Base-by-base conservation (phyloP, 768 basidiomycete species). In the Naganishia vaughanmartiniae region DNA sequence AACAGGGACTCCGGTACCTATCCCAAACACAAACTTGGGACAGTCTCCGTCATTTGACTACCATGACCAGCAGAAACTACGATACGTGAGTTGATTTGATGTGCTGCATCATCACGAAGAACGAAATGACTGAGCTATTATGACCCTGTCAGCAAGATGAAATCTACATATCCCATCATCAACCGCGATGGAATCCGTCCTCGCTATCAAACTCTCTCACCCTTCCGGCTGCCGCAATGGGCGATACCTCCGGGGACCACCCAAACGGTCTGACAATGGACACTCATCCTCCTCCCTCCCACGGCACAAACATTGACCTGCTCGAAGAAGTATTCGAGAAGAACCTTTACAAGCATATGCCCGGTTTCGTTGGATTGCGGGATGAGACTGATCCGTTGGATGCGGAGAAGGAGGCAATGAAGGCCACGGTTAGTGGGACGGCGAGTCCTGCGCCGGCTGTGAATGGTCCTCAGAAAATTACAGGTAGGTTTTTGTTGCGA, bases 41-140 rank as follows among this genome's bases (percentile, higher is more conserved):
- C 68, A 73, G 14, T 78, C 79, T 31, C 79, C 80, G 24, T 75
- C 78, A 4, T 82, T 82, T 72, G 77, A 79, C 60, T 82, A 81
- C 55, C 78, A 82, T 57, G 76, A 82, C 66, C 79, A 81, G 55
- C 70, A 78, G 17, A 72, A 78, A 51, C 70, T 81, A 19, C 76
- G 78, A 53, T 65, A 74, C 46, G 75, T 74, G 53, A 65, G 75
- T 73, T 6, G 7, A 58, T 36, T 9, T 15, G n/a, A 19, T 15
- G 33, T 36, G 33, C 15, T 26, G 30, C 30, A 33, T 28, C 19
- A 17, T 3, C 24, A 9, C 15, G 26, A 12, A n/a, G 30, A 51
- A 7, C 46, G 21, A 26, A 39, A 42, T 54, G 9, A 30, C 56
- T 60, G 30, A 34, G 12, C 19, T 5, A 21, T 33, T 2, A 15